Evolutionary conservation across 768 basidiomycete genomes (phyloP), one percentile per base, ranked within the genome.

Genomic region (Mycena chlorophos): DNA sequence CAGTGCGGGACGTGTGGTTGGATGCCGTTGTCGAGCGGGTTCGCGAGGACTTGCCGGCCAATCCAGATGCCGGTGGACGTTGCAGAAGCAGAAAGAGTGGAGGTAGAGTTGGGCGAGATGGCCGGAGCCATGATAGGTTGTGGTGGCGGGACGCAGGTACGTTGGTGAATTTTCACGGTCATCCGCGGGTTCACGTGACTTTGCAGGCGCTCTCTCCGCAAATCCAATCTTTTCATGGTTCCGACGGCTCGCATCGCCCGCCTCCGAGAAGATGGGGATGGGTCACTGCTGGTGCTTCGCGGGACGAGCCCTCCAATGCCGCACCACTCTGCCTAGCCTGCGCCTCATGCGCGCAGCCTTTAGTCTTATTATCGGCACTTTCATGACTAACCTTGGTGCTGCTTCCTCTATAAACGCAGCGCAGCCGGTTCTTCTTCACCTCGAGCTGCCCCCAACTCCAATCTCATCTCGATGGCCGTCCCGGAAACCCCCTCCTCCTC

Each of bases 391-490:
- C 30, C 50, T 47, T 42, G 40, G 16, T 29, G 19, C 31, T 46
- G 34, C 49, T 51, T 54, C 55, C 22, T 52, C 56, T 61, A 61
- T 61, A 61, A 57, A 53, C 55, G n/a, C 52, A 27, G 39, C 19
- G 3, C 29, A n/a, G 38, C 46, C 22, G 22, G 19, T 17, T 4
- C 37, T 20, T 25, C 39, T 43, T n/a, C n/a, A n/a, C n/a, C n/a
- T n/a, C n/a, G n/a, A n/a, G 34, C 17, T 8, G 14, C 50, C 25
- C 39, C 48, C 49, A 49, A 54, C 49, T 50, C 52, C 27, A 23
- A 1, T 46, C 49, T 52, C 55, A n/a, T 45, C 49, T 45, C 39
- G 22, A 61, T 61, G 60, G 43, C 56, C 30, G n/a, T 50, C 53
- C 38, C 55, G 55, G 55, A 51, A 56, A 56, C 55, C 48, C 59